Evolutionary conservation across 306 rosid genomes (phyloP), one percentile per base, ranked within the genome.

Genomic region (Cucumis hystrix): DNA sequence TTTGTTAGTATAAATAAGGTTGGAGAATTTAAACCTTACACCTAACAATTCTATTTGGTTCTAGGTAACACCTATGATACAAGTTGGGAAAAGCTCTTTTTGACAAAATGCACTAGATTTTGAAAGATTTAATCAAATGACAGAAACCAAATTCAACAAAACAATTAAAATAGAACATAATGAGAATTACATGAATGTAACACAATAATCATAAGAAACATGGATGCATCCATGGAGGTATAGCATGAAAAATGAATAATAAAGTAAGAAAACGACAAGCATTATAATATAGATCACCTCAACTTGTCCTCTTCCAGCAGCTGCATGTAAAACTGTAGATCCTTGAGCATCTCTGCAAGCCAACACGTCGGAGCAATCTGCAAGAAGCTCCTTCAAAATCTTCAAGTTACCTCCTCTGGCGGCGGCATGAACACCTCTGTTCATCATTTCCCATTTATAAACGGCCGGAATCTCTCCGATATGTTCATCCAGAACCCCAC

Each of bases 371-470:
- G 85, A 79, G 60, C 91, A 88, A 83, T 95, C 75, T 1, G 79
- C 81, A 76, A 95, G 91, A 83, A 92, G 93, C 78, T 88, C 96
- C 87, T 89, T 81, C 82, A 95, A 74, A 77, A 92, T 80, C 83
- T 73, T 83, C 72, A 90, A 79, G 61, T 95, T 92, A 37, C 99
- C 97, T 61, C 97, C 99, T 83, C 99, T 90, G 52, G 97, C 92
- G 45, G 97, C 97, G 56, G 99, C 97, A 85, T 95, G 97, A 78
- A 91, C 88, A 52, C 92, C 97, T 79, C 99, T 83, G 68, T 91
- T 95, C 30, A 85, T 81, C 97, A 95, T 91, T 76, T 95, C 99
- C 92, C 90, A 82, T 76, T 83, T 92, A 61, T 95, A 95, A 78
- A 84, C 91, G 67, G 86, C 80, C 77, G 97, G 97, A 82, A 89